phyloP scores from a whole-genome alignment of 257 asterid genomes.

The Henckelia pumila region DNA sequence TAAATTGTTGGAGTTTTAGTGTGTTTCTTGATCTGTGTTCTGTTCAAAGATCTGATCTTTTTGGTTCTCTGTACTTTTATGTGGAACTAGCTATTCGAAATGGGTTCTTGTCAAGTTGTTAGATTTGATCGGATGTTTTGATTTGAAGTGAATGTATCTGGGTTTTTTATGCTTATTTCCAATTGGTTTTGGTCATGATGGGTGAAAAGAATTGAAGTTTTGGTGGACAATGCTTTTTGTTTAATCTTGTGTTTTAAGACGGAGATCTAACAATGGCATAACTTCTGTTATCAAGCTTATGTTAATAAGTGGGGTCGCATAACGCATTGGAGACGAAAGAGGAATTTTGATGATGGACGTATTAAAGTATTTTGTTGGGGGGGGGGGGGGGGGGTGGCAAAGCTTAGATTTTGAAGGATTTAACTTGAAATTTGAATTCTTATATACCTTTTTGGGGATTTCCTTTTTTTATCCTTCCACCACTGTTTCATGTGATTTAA shows the following conservation, averaged over 20 bases:
- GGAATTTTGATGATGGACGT: not conserved
- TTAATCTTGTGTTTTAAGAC: not conserved
- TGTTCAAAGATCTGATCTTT: conserved; percentile 32
- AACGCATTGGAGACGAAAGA: not conserved
- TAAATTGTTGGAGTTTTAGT: not conserved
- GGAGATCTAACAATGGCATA: not conserved
- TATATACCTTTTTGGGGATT: too few species aligned
- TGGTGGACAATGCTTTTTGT: not conserved
- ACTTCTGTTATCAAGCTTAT: not conserved
- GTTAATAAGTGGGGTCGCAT: not conserved
- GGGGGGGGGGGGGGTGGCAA: too few species aligned
- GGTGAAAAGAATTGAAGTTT: not conserved
- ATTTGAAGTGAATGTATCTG: not conserved
- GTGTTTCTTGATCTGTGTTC: conserved; percentile 24
- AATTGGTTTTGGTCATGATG: conserved; percentile 3
- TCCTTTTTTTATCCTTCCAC: too few species aligned
- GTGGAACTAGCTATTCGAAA: conserved; percentile 4
- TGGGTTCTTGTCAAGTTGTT: not conserved
- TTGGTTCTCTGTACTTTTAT: not conserved
- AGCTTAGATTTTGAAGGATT: not conserved
- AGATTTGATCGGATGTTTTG: not conserved
- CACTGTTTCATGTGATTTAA: not conserved
- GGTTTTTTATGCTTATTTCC: conserved; percentile 1
- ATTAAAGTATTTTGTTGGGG: not conserved
- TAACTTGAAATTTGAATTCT: not conserved